phyloP scores from a whole-genome alignment of 2,329 filamentous ascomycete species.

The Stagonosporopsis chrysanthemi region DNA sequence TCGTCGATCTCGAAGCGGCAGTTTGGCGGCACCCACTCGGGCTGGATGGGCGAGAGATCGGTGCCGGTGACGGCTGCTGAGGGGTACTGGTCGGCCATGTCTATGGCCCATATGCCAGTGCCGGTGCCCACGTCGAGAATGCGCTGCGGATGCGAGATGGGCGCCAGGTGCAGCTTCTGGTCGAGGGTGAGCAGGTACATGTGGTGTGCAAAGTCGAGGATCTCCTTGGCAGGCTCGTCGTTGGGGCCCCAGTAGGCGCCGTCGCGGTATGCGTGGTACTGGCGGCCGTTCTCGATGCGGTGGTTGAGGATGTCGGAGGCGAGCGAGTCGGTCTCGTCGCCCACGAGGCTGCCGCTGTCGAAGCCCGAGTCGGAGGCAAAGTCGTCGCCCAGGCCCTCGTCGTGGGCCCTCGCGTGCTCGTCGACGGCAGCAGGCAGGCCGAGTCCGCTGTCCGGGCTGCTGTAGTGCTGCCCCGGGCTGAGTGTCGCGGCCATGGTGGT shows the following conservation, averaged over 20 bases:
- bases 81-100: slow-evolving; percentile 42
- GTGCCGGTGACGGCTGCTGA: slow-evolving; percentile 50
- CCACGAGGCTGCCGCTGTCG: slow-evolving; percentile 47
- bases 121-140: slow-evolving; percentile 48
- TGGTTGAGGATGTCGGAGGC: slow-evolving; percentile 47
- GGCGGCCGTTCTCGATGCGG: slow-evolving; percentile 49
- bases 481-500: slow-evolving; percentile 1
- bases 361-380: slow-evolving; percentile 45
- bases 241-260: slow-evolving; percentile 53
- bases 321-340: slow-evolving; percentile 47
- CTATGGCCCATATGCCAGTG: slow-evolving; percentile 50
- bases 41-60: slow-evolving; percentile 60
- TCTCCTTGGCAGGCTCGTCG: slow-evolving; percentile 53
- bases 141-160: slow-evolving; percentile 38
- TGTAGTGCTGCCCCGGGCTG: neutral
- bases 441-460: slow-evolving; percentile 17
- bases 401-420: slow-evolving; percentile 1
- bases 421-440: slow-evolving; percentile 10
- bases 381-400: slow-evolving; percentile 20
- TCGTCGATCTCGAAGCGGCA: slow-evolving; percentile 59
- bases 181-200: slow-evolving; percentile 48
- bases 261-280: slow-evolving; percentile 49
- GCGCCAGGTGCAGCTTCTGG: slow-evolving; percentile 45
- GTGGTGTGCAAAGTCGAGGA: slow-evolving; percentile 55
- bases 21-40: slow-evolving; percentile 57